Base-by-base conservation (phyloP, 2,329 filamentous ascomycete genomes). In the Monosporascus sp. region DNA sequence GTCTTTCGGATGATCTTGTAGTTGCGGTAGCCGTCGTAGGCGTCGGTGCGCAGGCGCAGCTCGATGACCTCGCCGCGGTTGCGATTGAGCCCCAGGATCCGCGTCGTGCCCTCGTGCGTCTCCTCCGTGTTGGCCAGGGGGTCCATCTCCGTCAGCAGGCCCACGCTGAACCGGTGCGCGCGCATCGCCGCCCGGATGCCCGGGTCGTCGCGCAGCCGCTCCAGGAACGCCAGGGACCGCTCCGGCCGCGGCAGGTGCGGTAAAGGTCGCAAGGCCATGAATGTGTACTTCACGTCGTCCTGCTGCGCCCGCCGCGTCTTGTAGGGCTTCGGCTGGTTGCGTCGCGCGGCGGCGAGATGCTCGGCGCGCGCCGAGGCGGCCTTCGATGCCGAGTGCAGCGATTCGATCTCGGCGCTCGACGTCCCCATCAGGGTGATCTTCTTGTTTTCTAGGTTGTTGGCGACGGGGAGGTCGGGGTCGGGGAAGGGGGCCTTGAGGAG, bases 91-190 rank as follows among this genome's bases (percentile, higher is more conserved):
- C 94, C 94, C 0, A 97, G 73, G 1, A 89, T 92, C 45, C 90
- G 81, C 49, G 85, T 85, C n/a, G 79, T 80, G 47, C 82, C 81
- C 63, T 94, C 87, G 64, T 89, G 87, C 3, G 82, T 89, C 1
- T 76, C 70, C 57, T 79, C 69, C 0, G 92, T 97, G 70, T 97
- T 85, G 60, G 86, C 80, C 0, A 86, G 78, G 0, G 94, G 94
- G 63, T 99, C 89, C 93, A 99, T 97, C 72, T 99, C 94, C 0
- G 92, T 97, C 26, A 99, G 78, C 3, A 97, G 72, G 0, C 87
- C 87, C 1, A 99, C 94, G 20, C 80, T 82, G 75, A 96, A 97
- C 58, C 85, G 82, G 74, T 96, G 92, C 63, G 85, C 86, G 17
- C 81, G 77, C 94, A 99, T 99, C 1, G 85, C 81, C 1, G 86